These are phyloP conservation scores for Cercophora scortea DNA, from an alignment of 495 filamentous ascomycete genomes.

Conservation along the genomic window DNA sequence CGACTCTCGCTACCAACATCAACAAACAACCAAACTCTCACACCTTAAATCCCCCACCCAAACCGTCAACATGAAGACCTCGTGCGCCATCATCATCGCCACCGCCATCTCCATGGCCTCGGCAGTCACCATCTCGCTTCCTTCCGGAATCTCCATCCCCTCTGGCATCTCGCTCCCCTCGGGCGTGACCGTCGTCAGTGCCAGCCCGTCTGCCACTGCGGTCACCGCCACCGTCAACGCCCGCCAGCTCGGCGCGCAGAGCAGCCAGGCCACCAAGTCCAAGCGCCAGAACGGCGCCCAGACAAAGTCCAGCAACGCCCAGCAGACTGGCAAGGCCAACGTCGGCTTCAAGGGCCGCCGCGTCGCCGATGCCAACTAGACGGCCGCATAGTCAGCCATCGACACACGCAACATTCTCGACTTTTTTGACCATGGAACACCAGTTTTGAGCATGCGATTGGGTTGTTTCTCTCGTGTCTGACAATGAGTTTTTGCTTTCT, in stretches of 20 bases:
- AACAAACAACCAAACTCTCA: background rate
- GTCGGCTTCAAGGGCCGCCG: background rate
- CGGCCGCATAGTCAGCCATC: no score
- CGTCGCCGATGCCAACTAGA: background rate
- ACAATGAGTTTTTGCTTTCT: no score
- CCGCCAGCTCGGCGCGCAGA: slow-evolving; percentile 1
- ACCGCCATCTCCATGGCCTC: slow-evolving; percentile 4
- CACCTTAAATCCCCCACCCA: slow-evolving; percentile 1
- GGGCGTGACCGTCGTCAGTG: slow-evolving; percentile 20
- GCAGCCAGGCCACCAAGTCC: background rate
- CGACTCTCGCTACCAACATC: background rate
- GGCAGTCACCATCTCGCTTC: slow-evolving; percentile 20
- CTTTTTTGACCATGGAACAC: no score
- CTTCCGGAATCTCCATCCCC: slow-evolving; percentile 18
- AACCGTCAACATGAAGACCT: slow-evolving; percentile 14
- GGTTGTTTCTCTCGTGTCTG: no score
- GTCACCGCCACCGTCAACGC: slow-evolving; percentile 3
- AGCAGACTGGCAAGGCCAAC: background rate
- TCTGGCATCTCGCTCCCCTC: slow-evolving; percentile 17
- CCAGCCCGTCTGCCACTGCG: slow-evolving; percentile 5
- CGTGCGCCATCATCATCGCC: slow-evolving; percentile 4
- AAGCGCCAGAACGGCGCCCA: slow-evolving; percentile 10
- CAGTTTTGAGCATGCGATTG: no score
- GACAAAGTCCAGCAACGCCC: background rate
- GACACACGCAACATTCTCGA: no score